phyloP scores from a whole-genome alignment of 1,139 yeast genomes.

The Candida tetrigidarum region DNA sequence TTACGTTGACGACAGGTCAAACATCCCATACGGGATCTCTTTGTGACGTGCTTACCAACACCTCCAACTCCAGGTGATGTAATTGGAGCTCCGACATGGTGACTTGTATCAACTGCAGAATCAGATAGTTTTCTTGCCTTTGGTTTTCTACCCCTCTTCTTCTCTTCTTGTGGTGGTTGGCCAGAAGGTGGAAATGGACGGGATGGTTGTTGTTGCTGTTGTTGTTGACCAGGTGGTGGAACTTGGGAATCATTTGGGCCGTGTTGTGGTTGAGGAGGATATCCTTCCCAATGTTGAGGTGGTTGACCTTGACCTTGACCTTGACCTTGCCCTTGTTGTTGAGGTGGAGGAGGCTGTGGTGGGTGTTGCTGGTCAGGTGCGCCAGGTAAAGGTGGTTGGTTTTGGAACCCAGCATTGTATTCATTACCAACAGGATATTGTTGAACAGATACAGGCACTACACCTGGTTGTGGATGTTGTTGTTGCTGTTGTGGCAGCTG shows the following conservation, averaged over 20 bases:
- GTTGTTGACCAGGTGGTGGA: conserved; percentile 8
- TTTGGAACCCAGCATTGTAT: conserved; percentile 4
- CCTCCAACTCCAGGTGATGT: neutral
- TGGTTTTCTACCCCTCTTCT: conserved; percentile 14
- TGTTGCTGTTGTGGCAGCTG: conserved; percentile 2
- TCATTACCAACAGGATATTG: conserved; percentile 9
- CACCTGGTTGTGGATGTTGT: conserved; percentile 10
- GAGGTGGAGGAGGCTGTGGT: too few relatives aligned
- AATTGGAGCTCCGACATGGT: neutral
- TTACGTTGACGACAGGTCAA: conserved; percentile 50
- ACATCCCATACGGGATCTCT: conserved; percentile 51
- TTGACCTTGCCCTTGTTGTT: conserved; percentile 9
- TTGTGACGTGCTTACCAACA: conserved; percentile 24
- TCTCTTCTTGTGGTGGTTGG: conserved; percentile 8
- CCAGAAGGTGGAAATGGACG: conserved; percentile 2
- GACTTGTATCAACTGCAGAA: neutral
- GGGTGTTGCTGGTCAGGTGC: conserved; percentile 5
- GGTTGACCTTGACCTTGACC: conserved; percentile 12
- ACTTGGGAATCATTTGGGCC: conserved; percentile 1
- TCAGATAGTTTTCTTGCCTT: conserved; percentile 7
- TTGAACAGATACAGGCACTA: conserved; percentile 3
- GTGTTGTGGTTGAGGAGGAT: conserved; percentile 9
- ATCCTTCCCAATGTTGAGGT: conserved; percentile 8
- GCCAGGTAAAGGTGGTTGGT: conserved; percentile 5
- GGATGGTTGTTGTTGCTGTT: conserved; percentile 5